phyloP scores from a whole-genome alignment of 495 filamentous ascomycete genomes.

The Xylaria intraflava region DNA sequence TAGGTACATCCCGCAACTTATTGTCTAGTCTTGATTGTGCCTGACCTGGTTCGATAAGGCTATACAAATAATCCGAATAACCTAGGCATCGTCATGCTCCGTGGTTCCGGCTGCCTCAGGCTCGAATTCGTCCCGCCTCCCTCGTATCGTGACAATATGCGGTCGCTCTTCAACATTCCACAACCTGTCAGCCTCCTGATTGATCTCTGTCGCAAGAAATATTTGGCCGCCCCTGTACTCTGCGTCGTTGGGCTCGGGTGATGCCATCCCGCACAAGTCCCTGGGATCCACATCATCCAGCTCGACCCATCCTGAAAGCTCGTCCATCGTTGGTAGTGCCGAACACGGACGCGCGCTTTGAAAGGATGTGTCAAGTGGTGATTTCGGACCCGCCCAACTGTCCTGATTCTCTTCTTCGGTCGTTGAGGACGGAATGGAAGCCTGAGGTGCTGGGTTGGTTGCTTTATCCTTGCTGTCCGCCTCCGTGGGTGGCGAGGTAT shows the following conservation, averaged over 20 bases:
- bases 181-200: neutral
- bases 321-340: neutral
- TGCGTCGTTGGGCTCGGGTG: neutral
- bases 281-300: neutral
- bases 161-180: neutral
- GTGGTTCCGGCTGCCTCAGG: neutral
- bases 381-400: neutral
- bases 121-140: neutral
- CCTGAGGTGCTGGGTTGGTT: neutral
- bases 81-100: neutral
- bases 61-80: neutral
- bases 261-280: neutral
- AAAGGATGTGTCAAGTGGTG: neutral
- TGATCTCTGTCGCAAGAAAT: constrained; percentile 1
- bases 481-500: neutral
- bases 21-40: neutral
- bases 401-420: neutral
- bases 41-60: neutral
- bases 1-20: neutral
- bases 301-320: constrained; percentile 1
- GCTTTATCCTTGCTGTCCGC: neutral
- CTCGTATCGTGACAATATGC: constrained; percentile 6
- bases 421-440: neutral
- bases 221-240: neutral
- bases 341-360: neutral